A percentile compares a stretch with the other conserved stretches of the same genome.
phyloP scores from a whole-genome alignment of 768 basidiomycete species.

The Auriscalpium vulgare region DNA sequence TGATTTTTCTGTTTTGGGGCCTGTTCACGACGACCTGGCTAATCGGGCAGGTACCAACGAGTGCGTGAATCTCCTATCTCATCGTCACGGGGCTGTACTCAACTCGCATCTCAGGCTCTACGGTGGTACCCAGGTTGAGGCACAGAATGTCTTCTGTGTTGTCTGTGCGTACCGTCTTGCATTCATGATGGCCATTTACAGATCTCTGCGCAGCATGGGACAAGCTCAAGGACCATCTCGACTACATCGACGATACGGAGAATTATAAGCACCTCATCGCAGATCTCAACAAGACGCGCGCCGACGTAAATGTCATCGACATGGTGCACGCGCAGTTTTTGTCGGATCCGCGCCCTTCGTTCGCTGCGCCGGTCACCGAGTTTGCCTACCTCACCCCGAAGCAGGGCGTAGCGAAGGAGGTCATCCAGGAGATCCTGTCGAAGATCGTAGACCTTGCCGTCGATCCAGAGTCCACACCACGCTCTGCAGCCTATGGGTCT shows the following conservation, averaged over 20 bases:
- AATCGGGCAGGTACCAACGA: background rate
- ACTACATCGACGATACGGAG: background rate
- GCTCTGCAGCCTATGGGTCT: background rate
- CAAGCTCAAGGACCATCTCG: background rate
- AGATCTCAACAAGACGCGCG: background rate
- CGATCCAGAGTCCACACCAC: background rate
- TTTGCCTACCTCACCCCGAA: background rate
- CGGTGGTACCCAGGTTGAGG: background rate
- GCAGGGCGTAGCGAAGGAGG: background rate
- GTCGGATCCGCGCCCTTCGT: background rate
- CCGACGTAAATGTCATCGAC: background rate
- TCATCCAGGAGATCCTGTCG: background rate
- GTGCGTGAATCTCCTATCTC: background rate
- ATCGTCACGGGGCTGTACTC: background rate
- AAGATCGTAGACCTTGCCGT: background rate
- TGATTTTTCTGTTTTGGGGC: background rate
- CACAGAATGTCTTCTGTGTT: background rate
- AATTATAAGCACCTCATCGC: background rate
- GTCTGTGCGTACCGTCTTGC: background rate
- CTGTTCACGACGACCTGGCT: background rate
- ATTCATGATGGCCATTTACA: background rate
- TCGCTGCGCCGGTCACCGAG: background rate
- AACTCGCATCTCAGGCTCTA: background rate
- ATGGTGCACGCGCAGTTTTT: background rate
- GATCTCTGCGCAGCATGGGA: background rate